Base-by-base conservation (phyloP, 2,329 filamentous ascomycete species). In the Sarocladiaceae sp. region DNA sequence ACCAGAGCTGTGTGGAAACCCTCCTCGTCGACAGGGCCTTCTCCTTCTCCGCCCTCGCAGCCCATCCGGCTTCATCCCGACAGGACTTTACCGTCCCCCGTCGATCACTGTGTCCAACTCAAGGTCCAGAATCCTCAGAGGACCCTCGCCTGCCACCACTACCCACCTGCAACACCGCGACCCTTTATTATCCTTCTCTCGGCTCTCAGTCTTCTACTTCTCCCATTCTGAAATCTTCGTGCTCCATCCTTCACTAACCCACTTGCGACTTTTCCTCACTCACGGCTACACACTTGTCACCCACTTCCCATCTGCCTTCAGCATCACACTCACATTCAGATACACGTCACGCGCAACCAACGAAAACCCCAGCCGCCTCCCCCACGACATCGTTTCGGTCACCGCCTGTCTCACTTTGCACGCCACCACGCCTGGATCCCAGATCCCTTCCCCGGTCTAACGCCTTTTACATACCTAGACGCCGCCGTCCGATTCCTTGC, bases 401-500 rank as follows among this genome's bases (percentile, higher is more conserved):
- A 52, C 49, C 50, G 49, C 50, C 49, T 50, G 50, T 52, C 48
- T 50, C 48, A 51, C 44, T 44, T 44, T 45, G 46, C 44, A 47
- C 50, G 48, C 48, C 43, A 50, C 50, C 45, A 42, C 48, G 46
- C 49, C 47, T 48, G 43, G 16, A 24, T 32, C 33, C 43, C 43
- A 45, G 33, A 45, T 39, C 43, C 33, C 29, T 13, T 27, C 37
- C 37, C 37, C 37, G 15, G 37, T 41, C 37, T 41, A 41, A 41
- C 37, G 37, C 37, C 21, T 41, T 41, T 41, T 41, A 27, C 37
- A 41, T 41, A 41, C 37, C 37, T 41, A 21, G 23, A 41, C 37
- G 37, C 26, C 37, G 29, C 37, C 37, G 12, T 21, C 24, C 37
- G 37, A 41, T 41, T 41, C 37, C 37, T 41, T 24, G 23, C 10